These are phyloP conservation scores for Phytophthora agathidicida DNA, from an alignment of 352 stramenopile genomes.

Conservation along the genomic window DNA sequence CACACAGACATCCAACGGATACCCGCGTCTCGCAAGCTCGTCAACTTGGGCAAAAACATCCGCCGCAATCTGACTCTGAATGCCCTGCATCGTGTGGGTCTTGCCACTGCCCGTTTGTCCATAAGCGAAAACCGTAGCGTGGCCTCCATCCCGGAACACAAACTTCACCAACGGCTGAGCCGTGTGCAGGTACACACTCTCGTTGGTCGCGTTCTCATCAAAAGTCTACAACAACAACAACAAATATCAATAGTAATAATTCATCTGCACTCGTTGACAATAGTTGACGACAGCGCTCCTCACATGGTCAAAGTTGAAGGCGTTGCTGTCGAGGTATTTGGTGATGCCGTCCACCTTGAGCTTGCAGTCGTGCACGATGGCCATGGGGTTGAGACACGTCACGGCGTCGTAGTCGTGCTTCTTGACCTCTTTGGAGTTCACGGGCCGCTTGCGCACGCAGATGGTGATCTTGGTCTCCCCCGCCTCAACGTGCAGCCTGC, in stretches of 20 bases:
- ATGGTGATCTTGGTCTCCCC: slow-evolving; percentile 94
- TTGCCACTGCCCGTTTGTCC: slow-evolving; percentile 95
- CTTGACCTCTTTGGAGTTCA: slow-evolving; percentile 92
- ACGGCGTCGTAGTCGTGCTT: slow-evolving; percentile 96
- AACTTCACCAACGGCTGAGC: slow-evolving; percentile 95
- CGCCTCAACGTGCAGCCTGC: slow-evolving; percentile 41
- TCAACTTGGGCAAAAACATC: slow-evolving; percentile 80
- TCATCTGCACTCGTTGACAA: too few relatives aligned
- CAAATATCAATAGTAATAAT: background rate
- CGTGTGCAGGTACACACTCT: slow-evolving; percentile 94
- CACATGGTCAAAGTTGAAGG: slow-evolving; percentile 92
- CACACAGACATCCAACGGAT: slow-evolving; percentile 87
- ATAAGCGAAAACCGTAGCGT: slow-evolving; percentile 96
- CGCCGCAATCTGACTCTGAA: slow-evolving; percentile 76
- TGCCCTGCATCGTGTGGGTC: slow-evolving; percentile 94
- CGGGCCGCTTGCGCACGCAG: slow-evolving; percentile 95
- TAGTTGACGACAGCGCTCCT: too few relatives aligned
- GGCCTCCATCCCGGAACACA: slow-evolving; percentile 89
- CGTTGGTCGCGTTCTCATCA: slow-evolving; percentile 91
- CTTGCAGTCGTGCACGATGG: slow-evolving; percentile 97
- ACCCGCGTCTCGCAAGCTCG: slow-evolving; percentile 51
- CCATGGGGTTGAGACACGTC: slow-evolving; percentile 94
- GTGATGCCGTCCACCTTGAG: slow-evolving; percentile 98
- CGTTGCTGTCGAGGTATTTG: slow-evolving; percentile 98
- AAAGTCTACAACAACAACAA: slow-evolving; percentile 84